Base-by-base conservation (phyloP, 306 rosid genomes). In the Rosa chinensis region DNA sequence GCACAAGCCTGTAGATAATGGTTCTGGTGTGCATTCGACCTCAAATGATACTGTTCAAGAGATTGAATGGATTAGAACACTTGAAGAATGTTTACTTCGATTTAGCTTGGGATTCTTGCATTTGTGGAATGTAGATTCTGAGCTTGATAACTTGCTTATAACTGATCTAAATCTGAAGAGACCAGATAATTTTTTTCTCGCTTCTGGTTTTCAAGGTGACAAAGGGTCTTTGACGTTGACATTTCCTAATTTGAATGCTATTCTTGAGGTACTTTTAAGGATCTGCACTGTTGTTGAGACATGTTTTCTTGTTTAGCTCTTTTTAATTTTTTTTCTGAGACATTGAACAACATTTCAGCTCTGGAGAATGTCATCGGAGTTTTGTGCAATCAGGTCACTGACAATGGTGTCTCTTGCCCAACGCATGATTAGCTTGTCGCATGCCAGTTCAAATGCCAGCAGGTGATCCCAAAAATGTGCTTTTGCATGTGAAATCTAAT, bases 321-420 rank as follows among this genome's bases (percentile, higher is more conserved):
- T 79, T 79, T 76, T 80, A 80, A 14, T 71, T 32, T 63, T 74
- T 77, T 71, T 78, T 85, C 87, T 87, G 86, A 90, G 84, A 79
- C 82, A 79, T 80, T 82, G 75, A 84, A 80, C 76, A 76, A 83
- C 39, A 79, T 95, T 94, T 89, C 99, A 95, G 99, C 95, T 95
- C 48, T 93, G 97, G 99, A 95, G 89, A 85, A 87, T 91, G 74
- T 92, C 98, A 71, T 88, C 97, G 2, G 99, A 95, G 84, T 92
- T 95, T 84, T 91, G 87, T 82, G 99, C 98, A 47, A 88, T 95
- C 88, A 91, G 97, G 82, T 95, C 98, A 52, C 82, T 95, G 85
- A 89, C 89, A 21, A 92, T 95, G 92, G 92, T 95, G 80, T 95
- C 99, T 84, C 99, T 95, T 82, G 96, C 99, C 84, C 99, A 92